Base-by-base conservation (phyloP, 768 basidiomycete species). In the Termitomyces sp. region DNA sequence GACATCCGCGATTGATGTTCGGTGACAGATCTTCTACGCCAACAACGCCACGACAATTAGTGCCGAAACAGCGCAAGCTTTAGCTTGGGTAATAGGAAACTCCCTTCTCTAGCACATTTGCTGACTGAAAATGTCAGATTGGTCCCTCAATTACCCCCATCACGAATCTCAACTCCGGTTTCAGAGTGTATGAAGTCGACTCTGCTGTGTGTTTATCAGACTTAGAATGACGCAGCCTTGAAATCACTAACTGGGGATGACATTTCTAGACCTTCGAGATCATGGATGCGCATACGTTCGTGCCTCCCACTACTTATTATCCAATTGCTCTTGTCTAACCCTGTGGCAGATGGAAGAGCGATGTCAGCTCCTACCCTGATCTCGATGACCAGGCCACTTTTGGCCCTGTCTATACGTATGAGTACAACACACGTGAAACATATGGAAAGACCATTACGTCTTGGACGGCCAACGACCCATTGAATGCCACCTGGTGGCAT, bases 401-500 rank as follows among this genome's bases (percentile, higher is more conserved):
- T 58, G 91, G 90, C 7, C 91, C 91, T 6, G 81, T 83, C 3
- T 92, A 79, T 63, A 63, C 68, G 16, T 81, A 82, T 65, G 91
- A 92, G 72, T 92, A 92, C 68, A 87, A 76, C 67, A 87, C 90
- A 28, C 85, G 90, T 46, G 77, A 84, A 57, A 76, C 86, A 0
- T 92, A 90, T 61, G 90, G 89, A 35, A 68, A 67, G 39, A 82
- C 73, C 57, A 80, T 88, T 55, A 71, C 78, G 1, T 76, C 81
- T 38, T 92, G 90, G 90, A 76, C 78, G 32, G 69, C 74, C 3
- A 76, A 79, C 57, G 89, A 89, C 68, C 90, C 90, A 0, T 72
- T 92, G 63, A 92, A 92, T 62, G 89, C 88, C 7, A 91, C 91
- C 11, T 92, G 88, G 86, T 92, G 90, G 90, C 90, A 91, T 66